Base-by-base conservation (phyloP, 805 yeast genomes). In the Kodamaea nitidulidarum region DNA sequence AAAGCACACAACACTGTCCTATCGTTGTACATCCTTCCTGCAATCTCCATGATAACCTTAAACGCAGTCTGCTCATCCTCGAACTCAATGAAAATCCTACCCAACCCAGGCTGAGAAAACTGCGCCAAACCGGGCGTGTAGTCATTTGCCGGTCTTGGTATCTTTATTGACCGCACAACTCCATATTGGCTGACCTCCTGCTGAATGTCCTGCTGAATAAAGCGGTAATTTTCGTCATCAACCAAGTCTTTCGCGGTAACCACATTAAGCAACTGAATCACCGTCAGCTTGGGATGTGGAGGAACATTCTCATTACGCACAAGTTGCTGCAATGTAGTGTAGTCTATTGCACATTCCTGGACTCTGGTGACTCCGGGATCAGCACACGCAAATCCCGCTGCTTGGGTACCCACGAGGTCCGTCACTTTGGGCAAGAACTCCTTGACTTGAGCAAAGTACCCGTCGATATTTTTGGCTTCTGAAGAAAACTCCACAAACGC, bases 81-180 rank as follows among this genome's bases (percentile, higher is more conserved):
- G 58, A 84, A 88, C 56, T 81, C 78, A 15, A 85, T 76, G 56
- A 71, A 88, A 0, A 88, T 70, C 45, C 77, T 81, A 0, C 96
- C 96, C 35, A 81, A 70, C 4, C 84, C 86, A 2, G 82, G 70
- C 26, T 67, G 65, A 3, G 61, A 50, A 35, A 62, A 61, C 36
- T 62, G 67, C 28, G 53, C 55, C 25, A 65, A 43, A 35, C 63
- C 73, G 40, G 61, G 75, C 40, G 54, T 70, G 64, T 47, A 71
- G 50, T 52, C 76, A 70, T 54, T 73, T 44, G 52, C 79, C 0
- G 81, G 88, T 47, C 73, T 69, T 0, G 93, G 88, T 12, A 88
- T 75, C 40, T 70, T 71, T 1, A 86, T 60, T 3, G 74, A 67
- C 11, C 61, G 61, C 4, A 84, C 75, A 2, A 56, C 60, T 1